phyloP scores from a whole-genome alignment of 345 rosid species.

The Gossypium turneri region DNA sequence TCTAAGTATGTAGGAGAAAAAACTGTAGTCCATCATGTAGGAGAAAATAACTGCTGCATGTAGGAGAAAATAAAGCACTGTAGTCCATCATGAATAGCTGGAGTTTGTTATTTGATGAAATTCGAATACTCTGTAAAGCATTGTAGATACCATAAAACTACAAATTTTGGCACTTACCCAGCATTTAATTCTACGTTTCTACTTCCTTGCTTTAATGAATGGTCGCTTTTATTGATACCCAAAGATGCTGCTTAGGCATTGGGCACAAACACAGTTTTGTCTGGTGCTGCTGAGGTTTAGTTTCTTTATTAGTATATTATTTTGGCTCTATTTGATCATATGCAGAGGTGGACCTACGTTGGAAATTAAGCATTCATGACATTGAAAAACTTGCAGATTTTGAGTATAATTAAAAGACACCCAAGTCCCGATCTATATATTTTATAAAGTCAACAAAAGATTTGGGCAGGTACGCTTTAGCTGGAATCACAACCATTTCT shows the following conservation, averaged over 20 bases:
- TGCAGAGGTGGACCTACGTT: conserved; percentile 9
- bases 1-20: not conserved
- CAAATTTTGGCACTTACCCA: not conserved
- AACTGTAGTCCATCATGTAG: too few species aligned
- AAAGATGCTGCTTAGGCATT: not conserved
- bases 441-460: not conserved
- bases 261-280: conserved; percentile 1
- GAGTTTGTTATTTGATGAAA: not conserved
- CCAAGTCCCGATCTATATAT: not conserved
- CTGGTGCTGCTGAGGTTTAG: not conserved
- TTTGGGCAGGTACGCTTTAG: not conserved
- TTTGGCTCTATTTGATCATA: conserved; percentile 5
- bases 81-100: not conserved
- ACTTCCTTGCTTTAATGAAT: not conserved
- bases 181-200: not conserved
- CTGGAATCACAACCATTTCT: not conserved
- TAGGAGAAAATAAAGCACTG: not conserved
- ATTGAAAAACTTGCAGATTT: not conserved
- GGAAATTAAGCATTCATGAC: not conserved
- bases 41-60: not conserved
- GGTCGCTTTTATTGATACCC: conserved; percentile 4
- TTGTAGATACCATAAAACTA: not conserved
- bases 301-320: not conserved
- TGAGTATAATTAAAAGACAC: conserved; percentile 1
- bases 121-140: not conserved